Percentiles rank a stretch among this genome's conserved stretches.
Conservation (phyloP, 345 rosid genomes). For the Gossypium stocksii region DNA sequence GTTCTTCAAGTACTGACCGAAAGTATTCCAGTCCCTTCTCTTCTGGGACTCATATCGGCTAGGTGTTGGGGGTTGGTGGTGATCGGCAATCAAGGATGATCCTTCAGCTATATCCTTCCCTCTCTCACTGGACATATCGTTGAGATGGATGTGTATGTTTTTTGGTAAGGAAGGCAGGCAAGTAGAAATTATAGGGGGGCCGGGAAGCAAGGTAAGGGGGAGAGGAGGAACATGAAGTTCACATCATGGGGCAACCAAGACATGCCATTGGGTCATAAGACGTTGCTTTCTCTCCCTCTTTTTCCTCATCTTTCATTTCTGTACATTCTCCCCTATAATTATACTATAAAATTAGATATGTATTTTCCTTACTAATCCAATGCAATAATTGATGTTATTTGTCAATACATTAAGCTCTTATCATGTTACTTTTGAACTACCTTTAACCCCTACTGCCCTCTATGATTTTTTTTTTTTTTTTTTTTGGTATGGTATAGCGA, state of each 20-base stretch:
- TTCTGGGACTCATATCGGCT: constrained; percentile 64
- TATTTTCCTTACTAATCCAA: constrained; percentile 3
- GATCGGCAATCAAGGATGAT: constrained; percentile 21
- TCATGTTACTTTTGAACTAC: background rate
- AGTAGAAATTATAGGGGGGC: constrained; percentile 1
- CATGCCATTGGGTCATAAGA: constrained; percentile 39
- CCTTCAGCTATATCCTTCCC: constrained; percentile 39
- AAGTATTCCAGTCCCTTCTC: constrained; percentile 64
- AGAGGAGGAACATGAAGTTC: constrained; percentile 32
- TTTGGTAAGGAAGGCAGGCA: constrained; percentile 17
- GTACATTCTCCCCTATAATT: background rate
- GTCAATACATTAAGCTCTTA: constrained; percentile 12
- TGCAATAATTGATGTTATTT: constrained; percentile 31
- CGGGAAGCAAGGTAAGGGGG: constrained; percentile 9
- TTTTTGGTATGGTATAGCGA: background rate
- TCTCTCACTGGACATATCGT: constrained; percentile 40
- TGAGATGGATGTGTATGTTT: constrained; percentile 11
- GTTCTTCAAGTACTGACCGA: constrained; percentile 55
- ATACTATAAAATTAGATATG: constrained; percentile 6
- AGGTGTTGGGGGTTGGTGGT: constrained; percentile 30
- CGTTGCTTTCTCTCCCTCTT: constrained; percentile 24
- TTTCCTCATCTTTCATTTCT: constrained; percentile 4
- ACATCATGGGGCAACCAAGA: constrained; percentile 37
- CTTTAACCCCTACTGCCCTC: background rate
- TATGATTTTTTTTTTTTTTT: background rate